Evolutionary conservation across 257 asterid species (phyloP).

Genomic region (Solanum gandarillasii): DNA sequence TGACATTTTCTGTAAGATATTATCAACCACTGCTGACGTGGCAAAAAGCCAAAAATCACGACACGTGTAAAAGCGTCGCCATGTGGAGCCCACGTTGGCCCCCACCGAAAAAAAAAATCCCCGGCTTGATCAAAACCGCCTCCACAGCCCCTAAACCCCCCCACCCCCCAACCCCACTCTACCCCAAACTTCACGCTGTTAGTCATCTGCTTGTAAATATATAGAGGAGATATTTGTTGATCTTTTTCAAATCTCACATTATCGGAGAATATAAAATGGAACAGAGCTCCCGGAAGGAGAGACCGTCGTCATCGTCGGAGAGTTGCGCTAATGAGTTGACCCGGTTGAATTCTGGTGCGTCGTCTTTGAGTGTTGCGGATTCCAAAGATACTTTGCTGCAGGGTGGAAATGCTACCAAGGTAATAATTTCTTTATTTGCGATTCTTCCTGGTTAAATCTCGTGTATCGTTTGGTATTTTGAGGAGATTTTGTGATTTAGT

Average conservation of each 20-base stretch:
- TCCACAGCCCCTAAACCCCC: neutral
- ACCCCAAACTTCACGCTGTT: neutral
- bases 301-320: constrained; percentile 1
- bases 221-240: neutral
- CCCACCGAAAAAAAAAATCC: neutral
- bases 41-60: constrained; percentile 9
- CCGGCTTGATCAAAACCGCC: constrained; percentile 3
- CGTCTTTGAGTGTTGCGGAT: constrained; percentile 30
- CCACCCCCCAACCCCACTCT: neutral
- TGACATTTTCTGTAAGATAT: constrained; percentile 25
- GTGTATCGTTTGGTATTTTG: neutral
- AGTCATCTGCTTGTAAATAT: neutral
- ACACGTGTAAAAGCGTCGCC: constrained; percentile 75
- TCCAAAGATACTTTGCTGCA: constrained; percentile 8
- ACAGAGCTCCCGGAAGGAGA: constrained; percentile 5
- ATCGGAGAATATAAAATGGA: constrained; percentile 15
- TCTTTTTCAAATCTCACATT: constrained; percentile 9
- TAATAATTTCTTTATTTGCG: constrained; percentile 4
- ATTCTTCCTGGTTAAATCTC: neutral
- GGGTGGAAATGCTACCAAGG: constrained; percentile 15
- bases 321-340: constrained; percentile 23
- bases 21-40: constrained; percentile 32
- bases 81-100: constrained; percentile 37
- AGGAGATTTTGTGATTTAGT: neutral
- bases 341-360: constrained; percentile 28